Evolutionary conservation across 176 grass and related monocot species (phyloP).

Genomic region (Otatea glauca): DNA sequence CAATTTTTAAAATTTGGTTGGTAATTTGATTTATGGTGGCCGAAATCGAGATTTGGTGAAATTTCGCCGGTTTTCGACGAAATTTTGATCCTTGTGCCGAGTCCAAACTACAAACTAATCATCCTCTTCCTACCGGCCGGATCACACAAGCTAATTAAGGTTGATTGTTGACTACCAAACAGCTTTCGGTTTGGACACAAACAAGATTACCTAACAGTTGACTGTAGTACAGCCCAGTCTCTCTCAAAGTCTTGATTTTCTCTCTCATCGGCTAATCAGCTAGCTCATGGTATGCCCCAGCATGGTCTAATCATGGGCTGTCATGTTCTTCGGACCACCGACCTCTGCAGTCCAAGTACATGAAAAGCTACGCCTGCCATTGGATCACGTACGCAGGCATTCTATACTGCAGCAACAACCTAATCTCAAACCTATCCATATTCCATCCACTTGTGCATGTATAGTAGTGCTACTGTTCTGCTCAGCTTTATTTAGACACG

Average conservation of each 20-base stretch:
- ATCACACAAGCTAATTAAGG: neutral
- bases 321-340: slow-evolving; percentile 45
- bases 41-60: too few species aligned
- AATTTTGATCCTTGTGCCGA: too few species aligned
- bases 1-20: too few species aligned
- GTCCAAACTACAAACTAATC: neutral
- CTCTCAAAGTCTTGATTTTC: neutral
- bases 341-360: neutral
- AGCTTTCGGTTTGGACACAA: neutral
- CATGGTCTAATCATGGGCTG: slow-evolving; percentile 37
- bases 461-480: neutral
- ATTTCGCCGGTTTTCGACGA: too few species aligned
- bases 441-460: neutral
- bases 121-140: neutral
- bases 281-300: neutral
- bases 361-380: slow-evolving; percentile 20
- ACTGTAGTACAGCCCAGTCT: neutral
- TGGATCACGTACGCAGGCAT: neutral
- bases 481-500: slow-evolving; percentile 34
- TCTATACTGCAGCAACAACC: neutral
- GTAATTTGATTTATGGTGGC: too few species aligned
- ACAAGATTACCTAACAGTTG: neutral
- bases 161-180: neutral
- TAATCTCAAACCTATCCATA: neutral
- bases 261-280: neutral